These are phyloP conservation scores for Schizosaccharomyces osmophilus DNA, from an alignment of 805 yeast genomes.

Conservation along the genomic window DNA sequence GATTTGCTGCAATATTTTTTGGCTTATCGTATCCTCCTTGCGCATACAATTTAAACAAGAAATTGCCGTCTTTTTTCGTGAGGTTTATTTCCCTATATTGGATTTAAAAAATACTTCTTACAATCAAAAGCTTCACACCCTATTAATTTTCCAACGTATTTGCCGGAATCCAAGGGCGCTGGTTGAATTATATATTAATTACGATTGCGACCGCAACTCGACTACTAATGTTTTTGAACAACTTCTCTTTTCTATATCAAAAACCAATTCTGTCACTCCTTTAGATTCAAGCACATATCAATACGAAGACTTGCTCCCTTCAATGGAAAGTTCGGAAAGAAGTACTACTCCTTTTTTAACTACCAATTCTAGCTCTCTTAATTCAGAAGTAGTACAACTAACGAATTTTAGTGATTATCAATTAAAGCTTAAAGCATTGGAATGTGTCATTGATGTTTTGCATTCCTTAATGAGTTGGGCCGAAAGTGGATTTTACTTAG, in stretches of 20 bases:
- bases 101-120: conserved; percentile 78
- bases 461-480: conserved; percentile 72
- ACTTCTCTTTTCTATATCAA: conserved; percentile 50
- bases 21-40: conserved; percentile 62
- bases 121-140: conserved; percentile 74
- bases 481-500: conserved; percentile 25
- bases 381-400: conserved; percentile 24
- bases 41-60: conserved; percentile 78
- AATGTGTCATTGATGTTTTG: conserved; percentile 57
- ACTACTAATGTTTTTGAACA: conserved; percentile 71
- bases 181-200: conserved; percentile 79
- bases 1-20: conserved; percentile 73
- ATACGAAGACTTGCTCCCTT: conserved; percentile 22
- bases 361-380: conserved; percentile 12
- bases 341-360: conserved; percentile 38
- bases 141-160: conserved; percentile 55
- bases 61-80: conserved; percentile 78
- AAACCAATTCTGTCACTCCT: conserved; percentile 37
- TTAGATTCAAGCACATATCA: conserved; percentile 13
- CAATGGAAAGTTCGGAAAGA: conserved; percentile 16
- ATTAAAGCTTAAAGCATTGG: conserved; percentile 56
- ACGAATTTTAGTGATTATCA: conserved; percentile 31
- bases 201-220: conserved; percentile 63
- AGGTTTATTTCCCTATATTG: conserved; percentile 79
- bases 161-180: conserved; percentile 75